Percentiles rank a stretch among this genome's conserved stretches.
These are phyloP conservation scores for Stropharia rugosoannulata DNA, from an alignment of 768 basidiomycete genomes.

Conservation along the genomic window DNA sequence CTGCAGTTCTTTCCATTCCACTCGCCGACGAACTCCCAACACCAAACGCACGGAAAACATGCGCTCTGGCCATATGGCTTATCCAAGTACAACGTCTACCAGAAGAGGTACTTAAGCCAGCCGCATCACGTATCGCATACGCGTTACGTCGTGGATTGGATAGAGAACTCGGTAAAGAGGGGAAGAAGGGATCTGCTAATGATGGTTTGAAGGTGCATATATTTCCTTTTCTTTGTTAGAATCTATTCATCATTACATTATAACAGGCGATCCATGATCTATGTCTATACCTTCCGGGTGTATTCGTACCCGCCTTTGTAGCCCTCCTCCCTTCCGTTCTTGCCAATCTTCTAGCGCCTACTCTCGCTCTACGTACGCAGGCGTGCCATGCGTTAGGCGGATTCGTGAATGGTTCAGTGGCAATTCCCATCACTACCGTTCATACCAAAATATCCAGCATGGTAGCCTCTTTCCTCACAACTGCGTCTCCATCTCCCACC, in stretches of 20 bases:
- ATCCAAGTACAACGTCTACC: conserved; percentile 73
- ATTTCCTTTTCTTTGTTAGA: conserved; percentile 4
- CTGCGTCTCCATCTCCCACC: conserved; percentile 34
- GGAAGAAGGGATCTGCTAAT: conserved; percentile 79
- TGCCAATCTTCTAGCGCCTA: conserved; percentile 60
- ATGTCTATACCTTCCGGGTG: conserved; percentile 55
- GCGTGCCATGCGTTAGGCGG: conserved; percentile 79
- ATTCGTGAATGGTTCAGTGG: conserved; percentile 53
- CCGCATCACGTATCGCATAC: conserved; percentile 65
- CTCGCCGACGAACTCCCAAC: conserved; percentile 69
- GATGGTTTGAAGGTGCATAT: conserved; percentile 72
- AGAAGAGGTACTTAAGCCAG: conserved; percentile 54
- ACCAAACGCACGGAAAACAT: conserved; percentile 85
- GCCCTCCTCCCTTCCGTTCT: conserved; percentile 59
- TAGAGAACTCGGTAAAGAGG: conserved; percentile 85
- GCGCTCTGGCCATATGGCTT: conserved; percentile 73
- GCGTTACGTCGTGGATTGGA: conserved; percentile 76
- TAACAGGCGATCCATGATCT: conserved; percentile 72
- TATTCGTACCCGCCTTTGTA: conserved; percentile 70
- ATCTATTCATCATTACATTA: not conserved
- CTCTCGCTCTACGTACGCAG: conserved; percentile 62
- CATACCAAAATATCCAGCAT: conserved; percentile 54
- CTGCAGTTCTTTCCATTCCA: conserved; percentile 69
- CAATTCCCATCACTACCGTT: conserved; percentile 42
- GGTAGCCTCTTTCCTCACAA: conserved; percentile 48